A percentile compares a stretch with the other conserved stretches of the same genome.
These are phyloP conservation scores for Linnemannia schmuckeri DNA, from an alignment of 192 early-diverging fungal species.

Conservation along the genomic window DNA sequence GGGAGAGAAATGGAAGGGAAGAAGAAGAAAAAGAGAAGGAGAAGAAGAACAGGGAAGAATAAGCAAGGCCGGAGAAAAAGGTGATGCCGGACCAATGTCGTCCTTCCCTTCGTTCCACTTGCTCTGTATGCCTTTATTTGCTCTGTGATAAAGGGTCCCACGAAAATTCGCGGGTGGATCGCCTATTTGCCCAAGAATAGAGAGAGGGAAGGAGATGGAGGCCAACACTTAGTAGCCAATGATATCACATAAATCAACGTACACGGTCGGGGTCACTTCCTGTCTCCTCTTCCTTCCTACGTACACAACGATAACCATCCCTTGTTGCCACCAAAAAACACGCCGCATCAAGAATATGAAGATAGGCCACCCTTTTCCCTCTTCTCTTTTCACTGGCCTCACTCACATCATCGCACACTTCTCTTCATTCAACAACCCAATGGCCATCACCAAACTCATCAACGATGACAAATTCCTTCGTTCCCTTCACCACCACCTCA, in stretches of 20 bases:
- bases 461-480: not conserved
- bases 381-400: not conserved
- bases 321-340: not conserved
- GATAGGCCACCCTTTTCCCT: not conserved
- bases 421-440: not conserved
- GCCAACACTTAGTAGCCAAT: not conserved
- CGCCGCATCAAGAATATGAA: no score
- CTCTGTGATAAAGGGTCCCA: not conserved
- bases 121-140: no score
- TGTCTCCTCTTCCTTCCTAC: not conserved
- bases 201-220: not conserved
- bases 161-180: slow-evolving; percentile 6
- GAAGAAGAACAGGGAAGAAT: not conserved
- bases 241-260: not conserved
- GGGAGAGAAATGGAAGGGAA: not conserved
- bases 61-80: not conserved
- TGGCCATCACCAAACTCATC: not conserved
- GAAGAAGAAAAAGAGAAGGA: not conserved
- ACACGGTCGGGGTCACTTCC: not conserved
- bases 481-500: not conserved
- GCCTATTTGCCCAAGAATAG: not conserved
- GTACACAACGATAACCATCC: not conserved
- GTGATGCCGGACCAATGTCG: no score
- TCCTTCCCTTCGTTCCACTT: no score
- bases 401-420: not conserved